Percentiles rank a stretch among this genome's conserved stretches.
Conservation (phyloP, 306 rosid genomes). For the Mucuna pruriens region DNA sequence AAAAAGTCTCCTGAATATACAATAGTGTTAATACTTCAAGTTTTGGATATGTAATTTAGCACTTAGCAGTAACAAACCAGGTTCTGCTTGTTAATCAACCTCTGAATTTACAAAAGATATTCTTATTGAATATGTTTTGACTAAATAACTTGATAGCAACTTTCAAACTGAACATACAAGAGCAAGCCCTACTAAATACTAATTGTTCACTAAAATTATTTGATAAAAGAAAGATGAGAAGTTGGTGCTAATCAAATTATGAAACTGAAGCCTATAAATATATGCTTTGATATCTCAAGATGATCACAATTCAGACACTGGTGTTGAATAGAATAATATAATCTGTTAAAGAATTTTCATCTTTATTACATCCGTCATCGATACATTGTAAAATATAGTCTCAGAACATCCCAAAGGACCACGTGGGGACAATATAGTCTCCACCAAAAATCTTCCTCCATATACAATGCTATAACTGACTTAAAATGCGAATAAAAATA, state of each 20-base stretch:
- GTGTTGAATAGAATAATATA: constrained; percentile 34
- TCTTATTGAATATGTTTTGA: background rate
- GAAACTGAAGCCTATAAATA: background rate
- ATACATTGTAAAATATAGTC: constrained; percentile 29
- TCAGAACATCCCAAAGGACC: constrained; percentile 36
- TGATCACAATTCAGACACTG: constrained; percentile 18
- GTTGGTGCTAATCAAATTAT: background rate
- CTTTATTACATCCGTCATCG: constrained; percentile 37
- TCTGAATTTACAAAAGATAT: background rate
- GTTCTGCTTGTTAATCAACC: background rate
- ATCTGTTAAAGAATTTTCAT: constrained; percentile 44
- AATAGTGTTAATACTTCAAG: background rate
- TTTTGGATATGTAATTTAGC: too few relatives aligned
- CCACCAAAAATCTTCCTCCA: constrained; percentile 27
- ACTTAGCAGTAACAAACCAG: background rate
- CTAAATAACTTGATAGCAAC: background rate
- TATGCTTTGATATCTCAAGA: constrained; percentile 3
- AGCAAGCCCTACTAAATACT: background rate
- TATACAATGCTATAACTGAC: constrained; percentile 44
- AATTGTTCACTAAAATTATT: background rate
- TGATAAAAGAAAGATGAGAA: background rate
- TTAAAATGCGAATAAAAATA: constrained; percentile 19
- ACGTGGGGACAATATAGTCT: constrained; percentile 29
- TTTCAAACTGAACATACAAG: background rate
- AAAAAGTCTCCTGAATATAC: background rate